A percentile compares a stretch with the other conserved stretches of the same genome.
Conservation (phyloP, 1,284 basidiomycete genomes). For the Phylloporus sp. region DNA sequence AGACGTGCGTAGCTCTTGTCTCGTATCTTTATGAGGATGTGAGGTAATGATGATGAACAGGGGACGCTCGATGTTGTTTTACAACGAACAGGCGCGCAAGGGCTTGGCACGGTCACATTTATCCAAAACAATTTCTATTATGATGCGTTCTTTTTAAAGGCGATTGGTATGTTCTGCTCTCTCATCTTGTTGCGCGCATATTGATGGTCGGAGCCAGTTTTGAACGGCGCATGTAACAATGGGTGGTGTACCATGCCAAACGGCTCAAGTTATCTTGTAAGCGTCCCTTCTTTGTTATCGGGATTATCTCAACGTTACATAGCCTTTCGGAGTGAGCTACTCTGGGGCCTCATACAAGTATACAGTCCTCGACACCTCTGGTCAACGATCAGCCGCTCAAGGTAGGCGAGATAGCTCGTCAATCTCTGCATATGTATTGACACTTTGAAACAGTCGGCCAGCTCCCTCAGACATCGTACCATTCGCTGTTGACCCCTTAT, state of each 20-base stretch:
- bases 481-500: slow-evolving; percentile 90
- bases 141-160: slow-evolving; percentile 98
- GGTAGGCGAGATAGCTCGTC: slow-evolving; percentile 50
- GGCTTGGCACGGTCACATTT: slow-evolving; percentile 75
- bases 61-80: slow-evolving; percentile 94
- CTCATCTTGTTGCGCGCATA: neutral
- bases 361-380: slow-evolving; percentile 94
- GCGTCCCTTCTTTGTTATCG: slow-evolving; percentile 33
- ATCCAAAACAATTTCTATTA: slow-evolving; percentile 98
- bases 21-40: slow-evolving; percentile 2
- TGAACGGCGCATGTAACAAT: slow-evolving; percentile 92
- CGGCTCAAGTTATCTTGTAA: slow-evolving; percentile 76
- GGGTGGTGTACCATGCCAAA: slow-evolving; percentile 75
- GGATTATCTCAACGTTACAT: slow-evolving; percentile 19
- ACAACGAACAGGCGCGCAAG: slow-evolving; percentile 79
- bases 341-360: slow-evolving; percentile 98
- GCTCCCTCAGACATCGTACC: slow-evolving; percentile 91
- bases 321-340: slow-evolving; percentile 94
- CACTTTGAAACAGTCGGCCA: slow-evolving; percentile 74
- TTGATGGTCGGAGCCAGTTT: slow-evolving; percentile 57
- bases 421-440: slow-evolving; percentile 10
- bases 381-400: slow-evolving; percentile 89
- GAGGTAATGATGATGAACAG: slow-evolving; percentile 48
- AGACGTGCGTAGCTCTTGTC: slow-evolving; percentile 70
- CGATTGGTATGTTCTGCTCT: slow-evolving; percentile 68